Evolutionary conservation across 257 asterid species (phyloP).

Genomic region (Striga asiatica): DNA sequence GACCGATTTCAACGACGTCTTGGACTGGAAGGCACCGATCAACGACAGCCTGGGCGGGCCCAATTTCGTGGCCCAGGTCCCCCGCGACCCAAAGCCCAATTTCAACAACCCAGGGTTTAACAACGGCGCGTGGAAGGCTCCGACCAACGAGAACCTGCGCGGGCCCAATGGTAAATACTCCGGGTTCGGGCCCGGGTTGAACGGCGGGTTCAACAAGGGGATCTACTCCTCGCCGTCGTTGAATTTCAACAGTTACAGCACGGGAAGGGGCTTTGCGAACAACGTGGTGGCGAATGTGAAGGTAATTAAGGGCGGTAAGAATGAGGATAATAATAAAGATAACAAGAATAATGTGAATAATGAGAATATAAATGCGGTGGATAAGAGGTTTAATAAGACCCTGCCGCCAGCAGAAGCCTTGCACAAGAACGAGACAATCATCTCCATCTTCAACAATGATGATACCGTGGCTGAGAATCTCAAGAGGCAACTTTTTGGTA

Average conservation of each 20-base stretch:
- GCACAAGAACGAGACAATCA: slow-evolving; percentile 85
- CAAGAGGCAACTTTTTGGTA: slow-evolving; percentile 89
- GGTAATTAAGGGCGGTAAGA: slow-evolving; percentile 36
- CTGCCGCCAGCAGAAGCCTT: slow-evolving; percentile 82
- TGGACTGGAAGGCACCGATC: slow-evolving; percentile 42
- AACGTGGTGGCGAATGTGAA: slow-evolving; percentile 25
- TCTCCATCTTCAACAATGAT: slow-evolving; percentile 89
- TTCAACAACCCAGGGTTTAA: too few relatives aligned
- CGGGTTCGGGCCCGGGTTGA: slow-evolving; percentile 35
- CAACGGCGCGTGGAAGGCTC: slow-evolving; percentile 47
- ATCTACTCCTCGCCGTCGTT: slow-evolving; percentile 39
- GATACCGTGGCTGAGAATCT: slow-evolving; percentile 97
- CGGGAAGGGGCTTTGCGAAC: slow-evolving; percentile 26
- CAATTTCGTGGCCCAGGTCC: too few relatives aligned
- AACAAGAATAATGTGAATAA: slow-evolving; percentile 8
- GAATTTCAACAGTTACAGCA: slow-evolving; percentile 33
- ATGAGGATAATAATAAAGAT: slow-evolving; percentile 39
- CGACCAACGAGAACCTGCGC: slow-evolving; percentile 15
- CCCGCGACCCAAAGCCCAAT: too few relatives aligned
- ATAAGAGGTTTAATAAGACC: slow-evolving; percentile 94
- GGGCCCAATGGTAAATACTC: slow-evolving; percentile 19
- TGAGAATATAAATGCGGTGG: slow-evolving; percentile 43
- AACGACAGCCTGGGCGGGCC: slow-evolving; percentile 51
- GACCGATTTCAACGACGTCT: slow-evolving; percentile 42
- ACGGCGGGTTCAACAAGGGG: slow-evolving; percentile 92